Evolutionary conservation across 768 basidiomycete species (phyloP), one percentile per base, ranked within the genome.

Genomic region (Omphalotus guepiniiformis): DNA sequence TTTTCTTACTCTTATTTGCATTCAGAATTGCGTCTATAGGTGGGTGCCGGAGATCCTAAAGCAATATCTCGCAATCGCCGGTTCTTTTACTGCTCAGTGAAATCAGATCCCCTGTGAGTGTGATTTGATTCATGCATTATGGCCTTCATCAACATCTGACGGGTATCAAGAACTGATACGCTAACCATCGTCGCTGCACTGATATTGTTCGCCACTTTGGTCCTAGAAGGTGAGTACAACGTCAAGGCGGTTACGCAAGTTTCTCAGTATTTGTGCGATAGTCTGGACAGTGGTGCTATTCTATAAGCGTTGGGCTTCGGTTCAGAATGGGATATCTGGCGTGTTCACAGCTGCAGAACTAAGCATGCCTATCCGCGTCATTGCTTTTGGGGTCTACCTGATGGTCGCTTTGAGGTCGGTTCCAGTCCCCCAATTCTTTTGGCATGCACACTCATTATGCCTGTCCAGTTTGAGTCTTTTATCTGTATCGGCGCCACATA

Each of bases 31-130:
- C n/a, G n/a, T 11, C 15, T 42, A 16, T 42, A 76, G 72, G 56
- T 73, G 45, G 74, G 74, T 1, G 64, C 67, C 1, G 54, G 48
- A 7, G 56, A 71, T 41, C 69, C 70, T 9, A 41, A 44, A 2
- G 58, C 54, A 1, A 63, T 77, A 13, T 71, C 72, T 18, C 72
- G 75, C n/a, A 65, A 62, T 53, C 68, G 75, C 22, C 71, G 75
- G 4, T 75, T 73, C 51, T 76, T 78, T 54, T 77, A 77, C 55
- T 78, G 76, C 52, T 77, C 75, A 3, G 63, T 77, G 6, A 51
- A 72, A 12, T 65, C 58, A 8, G 26, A 53, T 2, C 47, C 60
- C 6, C 54, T 76, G 74, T 75, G 53, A 52, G 69, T 56, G 16
- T 19, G 11, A 18, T 27, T 16, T 3, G 6, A 27, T n/a, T n/a